A percentile compares a stretch with the other conserved stretches of the same genome.
These are phyloP conservation scores for Phytophthora colocasiae DNA, from an alignment of 352 stramenopile genomes.

Conservation along the genomic window DNA sequence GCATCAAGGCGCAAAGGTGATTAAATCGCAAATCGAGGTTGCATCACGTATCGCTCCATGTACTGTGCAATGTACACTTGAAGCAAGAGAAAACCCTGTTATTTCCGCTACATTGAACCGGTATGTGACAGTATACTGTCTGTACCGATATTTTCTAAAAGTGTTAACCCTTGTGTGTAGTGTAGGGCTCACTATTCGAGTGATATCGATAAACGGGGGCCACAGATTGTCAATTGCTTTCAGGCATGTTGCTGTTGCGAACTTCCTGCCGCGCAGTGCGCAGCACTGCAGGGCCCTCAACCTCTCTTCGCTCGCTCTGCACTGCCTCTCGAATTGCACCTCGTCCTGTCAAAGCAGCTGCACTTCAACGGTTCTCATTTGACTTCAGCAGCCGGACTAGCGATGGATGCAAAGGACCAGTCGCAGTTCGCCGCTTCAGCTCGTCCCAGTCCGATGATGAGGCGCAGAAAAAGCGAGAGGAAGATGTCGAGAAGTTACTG, in stretches of 20 bases:
- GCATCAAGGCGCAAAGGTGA: too few relatives aligned
- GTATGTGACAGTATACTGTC: too few relatives aligned
- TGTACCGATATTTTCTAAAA: too few relatives aligned
- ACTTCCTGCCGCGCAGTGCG: slow-evolving; percentile 17
- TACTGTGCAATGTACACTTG: too few relatives aligned
- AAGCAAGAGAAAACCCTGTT: too few relatives aligned
- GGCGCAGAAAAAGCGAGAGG: slow-evolving; percentile 8
- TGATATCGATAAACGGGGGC: neutral
- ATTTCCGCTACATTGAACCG: too few relatives aligned
- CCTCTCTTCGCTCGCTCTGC: slow-evolving; percentile 12
- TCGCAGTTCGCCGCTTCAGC: slow-evolving; percentile 24
- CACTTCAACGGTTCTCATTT: slow-evolving; percentile 24
- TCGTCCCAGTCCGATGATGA: slow-evolving; percentile 22
- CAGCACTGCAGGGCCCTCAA: slow-evolving; percentile 13
- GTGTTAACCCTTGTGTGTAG: too few relatives aligned
- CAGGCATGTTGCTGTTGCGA: slow-evolving; percentile 17
- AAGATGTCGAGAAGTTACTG: slow-evolving; percentile 1
- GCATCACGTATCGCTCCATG: neutral
- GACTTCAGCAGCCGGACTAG: slow-evolving; percentile 10
- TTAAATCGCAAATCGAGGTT: slow-evolving; percentile 4
- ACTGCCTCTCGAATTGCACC: neutral
- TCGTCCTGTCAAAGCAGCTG: slow-evolving; percentile 10
- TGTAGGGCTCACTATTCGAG: too few relatives aligned
- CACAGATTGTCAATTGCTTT: slow-evolving; percentile 3
- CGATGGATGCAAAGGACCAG: neutral